Percentiles rank a stretch among this genome's conserved stretches.
phyloP scores from a whole-genome alignment of 768 basidiomycete species.

The Trametes cubensis region DNA sequence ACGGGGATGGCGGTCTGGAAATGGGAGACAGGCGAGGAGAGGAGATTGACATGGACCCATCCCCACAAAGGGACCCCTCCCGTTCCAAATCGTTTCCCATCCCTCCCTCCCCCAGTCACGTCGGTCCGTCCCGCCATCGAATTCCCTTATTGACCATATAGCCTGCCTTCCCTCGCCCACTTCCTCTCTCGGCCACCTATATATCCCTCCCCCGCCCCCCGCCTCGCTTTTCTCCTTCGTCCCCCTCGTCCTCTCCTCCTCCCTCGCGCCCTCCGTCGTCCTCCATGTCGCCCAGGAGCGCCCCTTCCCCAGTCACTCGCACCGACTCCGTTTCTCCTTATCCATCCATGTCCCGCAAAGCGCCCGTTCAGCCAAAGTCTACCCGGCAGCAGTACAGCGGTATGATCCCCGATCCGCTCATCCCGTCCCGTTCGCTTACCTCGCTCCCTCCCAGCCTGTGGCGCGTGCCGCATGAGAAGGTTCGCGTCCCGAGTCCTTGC shows the following conservation, averaged over 20 bases:
- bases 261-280: conserved; percentile 29
- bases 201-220: conserved; percentile 20
- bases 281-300: conserved; percentile 57
- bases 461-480: conserved; percentile 90
- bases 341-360: conserved; percentile 22
- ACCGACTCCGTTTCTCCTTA: conserved; percentile 26
- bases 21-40: background rate
- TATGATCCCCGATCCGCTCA: conserved; percentile 38
- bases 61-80: conserved; percentile 7
- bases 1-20: no score
- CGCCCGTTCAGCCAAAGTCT: conserved; percentile 32
- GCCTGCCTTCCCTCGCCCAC: conserved; percentile 20
- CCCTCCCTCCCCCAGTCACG: conserved; percentile 14
- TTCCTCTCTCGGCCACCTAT: conserved; percentile 22
- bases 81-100: background rate
- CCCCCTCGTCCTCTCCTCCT: conserved; percentile 28
- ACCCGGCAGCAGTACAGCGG: conserved; percentile 32
- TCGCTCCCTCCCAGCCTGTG: conserved; percentile 84
- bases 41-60: conserved; percentile 19
- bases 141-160: conserved; percentile 26
- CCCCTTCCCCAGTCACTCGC: conserved; percentile 25
- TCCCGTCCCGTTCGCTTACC: conserved; percentile 37
- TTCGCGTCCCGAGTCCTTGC: conserved; percentile 35
- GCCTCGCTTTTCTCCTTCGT: conserved; percentile 33
- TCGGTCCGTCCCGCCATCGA: conserved; percentile 6